Conservation (phyloP, 441 rosid species). For the Euphorbia schlechtendalii region DNA sequence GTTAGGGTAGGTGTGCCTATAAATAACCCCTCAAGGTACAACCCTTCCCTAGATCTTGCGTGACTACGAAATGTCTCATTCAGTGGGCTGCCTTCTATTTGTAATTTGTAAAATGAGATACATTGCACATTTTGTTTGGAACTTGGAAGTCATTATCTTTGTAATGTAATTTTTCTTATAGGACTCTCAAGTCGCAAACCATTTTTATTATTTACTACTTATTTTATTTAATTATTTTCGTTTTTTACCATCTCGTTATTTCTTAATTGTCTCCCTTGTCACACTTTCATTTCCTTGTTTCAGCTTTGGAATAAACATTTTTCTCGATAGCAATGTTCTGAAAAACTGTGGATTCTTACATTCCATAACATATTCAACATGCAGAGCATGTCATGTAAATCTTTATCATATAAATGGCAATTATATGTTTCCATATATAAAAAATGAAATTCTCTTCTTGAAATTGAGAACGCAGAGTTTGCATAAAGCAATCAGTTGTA, state of each 20-base stretch:
- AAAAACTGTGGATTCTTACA: not conserved
- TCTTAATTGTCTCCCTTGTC: not conserved
- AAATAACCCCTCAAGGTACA: too few species aligned
- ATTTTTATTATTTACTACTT: too few species aligned
- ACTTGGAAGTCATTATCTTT: not conserved
- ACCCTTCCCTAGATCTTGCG: too few species aligned
- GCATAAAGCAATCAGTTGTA: not conserved
- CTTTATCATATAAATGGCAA: not conserved
- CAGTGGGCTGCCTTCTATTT: too few species aligned
- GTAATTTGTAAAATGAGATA: too few species aligned
- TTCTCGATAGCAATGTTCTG: not conserved
- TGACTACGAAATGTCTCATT: too few species aligned
- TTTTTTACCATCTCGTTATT: not conserved
- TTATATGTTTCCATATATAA: not conserved
- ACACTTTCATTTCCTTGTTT: not conserved
- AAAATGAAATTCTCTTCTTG: not conserved
- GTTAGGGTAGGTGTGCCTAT: too few species aligned
- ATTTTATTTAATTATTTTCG: too few species aligned
- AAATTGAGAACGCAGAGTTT: not conserved
- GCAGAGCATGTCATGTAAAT: not conserved
- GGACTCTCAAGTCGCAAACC: not conserved
- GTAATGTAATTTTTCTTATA: not conserved
- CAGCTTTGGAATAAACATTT: not conserved
- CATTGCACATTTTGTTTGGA: not conserved
- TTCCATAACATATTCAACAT: not conserved